Percentiles rank a stretch among this genome's conserved stretches.
These are phyloP conservation scores for Pseudonectria buxi DNA, from an alignment of 2,329 filamentous ascomycete genomes.

Conservation along the genomic window DNA sequence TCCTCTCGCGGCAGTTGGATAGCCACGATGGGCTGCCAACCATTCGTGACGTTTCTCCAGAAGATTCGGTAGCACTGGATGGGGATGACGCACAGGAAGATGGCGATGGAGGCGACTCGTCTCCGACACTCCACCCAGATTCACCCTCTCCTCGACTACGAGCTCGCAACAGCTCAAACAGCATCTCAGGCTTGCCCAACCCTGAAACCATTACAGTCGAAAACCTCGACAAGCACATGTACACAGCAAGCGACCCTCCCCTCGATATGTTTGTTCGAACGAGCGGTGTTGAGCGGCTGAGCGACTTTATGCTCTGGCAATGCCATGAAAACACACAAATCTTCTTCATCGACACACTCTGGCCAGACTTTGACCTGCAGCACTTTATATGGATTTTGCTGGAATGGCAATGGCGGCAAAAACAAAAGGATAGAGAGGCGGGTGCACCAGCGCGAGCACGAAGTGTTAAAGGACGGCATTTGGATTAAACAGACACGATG, in stretches of 20 bases:
- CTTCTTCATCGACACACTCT: conserved; percentile 84
- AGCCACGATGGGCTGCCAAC: conserved; percentile 40
- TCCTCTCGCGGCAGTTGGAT: conserved; percentile 60
- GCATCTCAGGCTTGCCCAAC: conserved; percentile 49
- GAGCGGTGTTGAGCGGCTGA: conserved; percentile 84
- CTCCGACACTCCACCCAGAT: conserved; percentile 51
- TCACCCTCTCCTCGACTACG: conserved; percentile 39
- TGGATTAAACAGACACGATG: conserved; percentile 10
- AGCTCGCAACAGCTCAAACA: conserved; percentile 25
- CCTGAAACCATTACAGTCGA: conserved; percentile 81
- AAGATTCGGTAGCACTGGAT: conserved; percentile 34
- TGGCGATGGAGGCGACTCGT: conserved; percentile 52
- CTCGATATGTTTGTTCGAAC: conserved; percentile 88
- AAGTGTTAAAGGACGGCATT: conserved; percentile 18
- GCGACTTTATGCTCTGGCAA: conserved; percentile 99
- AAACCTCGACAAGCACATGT: conserved; percentile 78
- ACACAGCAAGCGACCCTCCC: conserved; percentile 78
- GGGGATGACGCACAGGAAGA: conserved; percentile 35
- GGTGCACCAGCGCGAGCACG: conserved; percentile 27
- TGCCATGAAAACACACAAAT: conserved; percentile 89
- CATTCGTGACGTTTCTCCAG: conserved; percentile 42
- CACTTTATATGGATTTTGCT: conserved; percentile 86
- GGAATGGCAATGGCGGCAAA: conserved; percentile 73
- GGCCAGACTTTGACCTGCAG: conserved; percentile 95
- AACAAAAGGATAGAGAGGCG: conserved; percentile 48